Conservation (phyloP, 208 protist genomes). For the Zelonia costaricensis region DNA sequence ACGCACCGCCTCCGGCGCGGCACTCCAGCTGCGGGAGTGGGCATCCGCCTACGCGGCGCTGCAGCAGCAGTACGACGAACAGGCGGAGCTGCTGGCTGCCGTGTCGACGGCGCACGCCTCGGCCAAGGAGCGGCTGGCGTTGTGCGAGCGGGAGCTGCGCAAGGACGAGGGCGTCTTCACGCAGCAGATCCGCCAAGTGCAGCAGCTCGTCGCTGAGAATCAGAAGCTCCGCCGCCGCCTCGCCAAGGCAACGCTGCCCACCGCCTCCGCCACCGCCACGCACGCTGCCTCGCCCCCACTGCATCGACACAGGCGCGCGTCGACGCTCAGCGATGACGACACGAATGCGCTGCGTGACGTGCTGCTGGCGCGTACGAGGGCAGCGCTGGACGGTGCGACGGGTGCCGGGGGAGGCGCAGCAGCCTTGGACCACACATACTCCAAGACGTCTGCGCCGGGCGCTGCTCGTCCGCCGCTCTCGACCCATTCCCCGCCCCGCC, state of each 20-base stretch:
- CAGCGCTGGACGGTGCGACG: no score
- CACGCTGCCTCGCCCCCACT: no score
- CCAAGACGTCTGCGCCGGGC: neutral
- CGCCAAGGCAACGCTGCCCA: neutral
- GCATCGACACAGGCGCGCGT: no score
- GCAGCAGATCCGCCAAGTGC: conserved; percentile 60
- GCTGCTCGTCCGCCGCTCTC: neutral
- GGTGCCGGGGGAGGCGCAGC: no score
- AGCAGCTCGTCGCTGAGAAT: conserved; percentile 57
- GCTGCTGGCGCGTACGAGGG: no score
- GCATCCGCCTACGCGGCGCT: conserved; percentile 15
- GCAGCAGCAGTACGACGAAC: conserved; percentile 29
- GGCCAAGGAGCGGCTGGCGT: conserved; percentile 44
- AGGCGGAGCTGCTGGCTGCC: conserved; percentile 15
- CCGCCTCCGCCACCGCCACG: neutral
- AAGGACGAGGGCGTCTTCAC: conserved; percentile 80
- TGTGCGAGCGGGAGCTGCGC: conserved; percentile 65
- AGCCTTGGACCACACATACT: neutral
- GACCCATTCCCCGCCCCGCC: conserved; percentile 2
- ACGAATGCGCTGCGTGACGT: no score
- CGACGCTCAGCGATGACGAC: no score
- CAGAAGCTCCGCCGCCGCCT: conserved; percentile 30
- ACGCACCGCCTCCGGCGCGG: neutral
- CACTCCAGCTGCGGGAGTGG: neutral
- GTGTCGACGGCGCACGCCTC: conserved; percentile 13